Conservation (phyloP, 371 early-diverging fungal species). For the Mucor irregularis region DNA sequence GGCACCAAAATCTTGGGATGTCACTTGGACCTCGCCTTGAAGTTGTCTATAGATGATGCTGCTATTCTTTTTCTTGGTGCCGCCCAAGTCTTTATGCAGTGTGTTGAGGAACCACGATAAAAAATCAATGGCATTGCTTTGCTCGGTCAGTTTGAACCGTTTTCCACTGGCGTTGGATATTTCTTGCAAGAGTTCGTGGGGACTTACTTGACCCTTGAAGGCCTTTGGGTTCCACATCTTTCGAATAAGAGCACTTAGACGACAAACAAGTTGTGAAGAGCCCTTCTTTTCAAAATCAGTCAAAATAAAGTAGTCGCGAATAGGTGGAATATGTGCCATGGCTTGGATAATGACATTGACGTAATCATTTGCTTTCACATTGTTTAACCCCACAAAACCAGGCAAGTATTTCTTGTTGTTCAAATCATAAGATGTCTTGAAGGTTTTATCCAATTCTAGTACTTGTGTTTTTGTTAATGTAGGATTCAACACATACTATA, state of each 20-base stretch:
- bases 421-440: constrained; percentile 77
- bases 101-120: constrained; percentile 93
- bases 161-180: constrained; percentile 83
- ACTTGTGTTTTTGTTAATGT: constrained; percentile 78
- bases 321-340: constrained; percentile 84
- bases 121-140: constrained; percentile 90
- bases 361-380: constrained; percentile 95
- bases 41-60: constrained; percentile 83
- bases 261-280: constrained; percentile 65
- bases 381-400: constrained; percentile 94
- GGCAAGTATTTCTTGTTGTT: constrained; percentile 86
- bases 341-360: constrained; percentile 94
- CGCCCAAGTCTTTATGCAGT: constrained; percentile 86
- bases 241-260: constrained; percentile 80
- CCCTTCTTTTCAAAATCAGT: constrained; percentile 59
- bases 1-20: constrained; percentile 60
- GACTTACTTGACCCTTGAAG: constrained; percentile 95
- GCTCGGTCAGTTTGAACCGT: constrained; percentile 78
- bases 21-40: constrained; percentile 82
- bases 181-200: constrained; percentile 95
- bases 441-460: constrained; percentile 60
- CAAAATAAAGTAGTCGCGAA: constrained; percentile 85
- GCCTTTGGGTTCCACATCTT: constrained; percentile 95
- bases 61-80: constrained; percentile 69
- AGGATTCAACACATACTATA: constrained; percentile 83